A percentile compares a stretch with the other conserved stretches of the same genome.
phyloP scores from a whole-genome alignment of 2,329 filamentous ascomycete genomes.

The Dothideomycetes sp. region DNA sequence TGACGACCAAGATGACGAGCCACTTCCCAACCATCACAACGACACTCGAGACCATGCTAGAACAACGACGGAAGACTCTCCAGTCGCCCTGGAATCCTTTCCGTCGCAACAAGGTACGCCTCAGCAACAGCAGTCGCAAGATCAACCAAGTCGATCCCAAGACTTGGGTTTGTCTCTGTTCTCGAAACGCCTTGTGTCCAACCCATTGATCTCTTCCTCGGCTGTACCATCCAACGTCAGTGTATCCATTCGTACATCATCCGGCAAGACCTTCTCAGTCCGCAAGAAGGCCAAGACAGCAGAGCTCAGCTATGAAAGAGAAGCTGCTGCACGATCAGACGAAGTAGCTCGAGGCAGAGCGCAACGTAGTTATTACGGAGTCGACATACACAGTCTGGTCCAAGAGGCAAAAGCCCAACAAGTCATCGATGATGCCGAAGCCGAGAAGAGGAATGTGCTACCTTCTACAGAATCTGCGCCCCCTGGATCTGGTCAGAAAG shows the following conservation, averaged over 20 bases:
- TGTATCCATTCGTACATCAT: slow-evolving; percentile 37
- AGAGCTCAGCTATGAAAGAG: slow-evolving; percentile 51
- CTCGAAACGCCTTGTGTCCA: slow-evolving; percentile 5
- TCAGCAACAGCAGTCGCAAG: not conserved
- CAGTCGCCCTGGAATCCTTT: not conserved
- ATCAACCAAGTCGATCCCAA: slow-evolving; percentile 1
- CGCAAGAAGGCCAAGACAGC: slow-evolving; percentile 42
- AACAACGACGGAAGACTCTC: too few relatives aligned
- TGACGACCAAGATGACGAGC: slow-evolving; percentile 29
- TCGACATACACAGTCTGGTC: slow-evolving; percentile 79
- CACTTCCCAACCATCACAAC: not conserved
- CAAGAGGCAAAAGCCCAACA: slow-evolving; percentile 58
- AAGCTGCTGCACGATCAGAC: slow-evolving; percentile 59
- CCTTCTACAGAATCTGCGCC: slow-evolving; percentile 33
- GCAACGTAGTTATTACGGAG: slow-evolving; percentile 75
- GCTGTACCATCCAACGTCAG: not conserved
- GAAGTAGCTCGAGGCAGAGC: slow-evolving; percentile 56
- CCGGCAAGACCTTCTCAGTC: slow-evolving; percentile 49
- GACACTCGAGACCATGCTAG: too few relatives aligned
- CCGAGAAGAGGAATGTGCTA: slow-evolving; percentile 14
- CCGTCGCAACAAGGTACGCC: not conserved
- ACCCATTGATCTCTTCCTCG: slow-evolving; percentile 1
- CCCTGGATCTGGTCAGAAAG: slow-evolving; percentile 3
- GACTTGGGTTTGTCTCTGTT: slow-evolving; percentile 8
- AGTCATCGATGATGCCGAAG: slow-evolving; percentile 25